Evolutionary conservation across 768 basidiomycete genomes (phyloP).

Genomic region (Paxillus rubicundulus): DNA sequence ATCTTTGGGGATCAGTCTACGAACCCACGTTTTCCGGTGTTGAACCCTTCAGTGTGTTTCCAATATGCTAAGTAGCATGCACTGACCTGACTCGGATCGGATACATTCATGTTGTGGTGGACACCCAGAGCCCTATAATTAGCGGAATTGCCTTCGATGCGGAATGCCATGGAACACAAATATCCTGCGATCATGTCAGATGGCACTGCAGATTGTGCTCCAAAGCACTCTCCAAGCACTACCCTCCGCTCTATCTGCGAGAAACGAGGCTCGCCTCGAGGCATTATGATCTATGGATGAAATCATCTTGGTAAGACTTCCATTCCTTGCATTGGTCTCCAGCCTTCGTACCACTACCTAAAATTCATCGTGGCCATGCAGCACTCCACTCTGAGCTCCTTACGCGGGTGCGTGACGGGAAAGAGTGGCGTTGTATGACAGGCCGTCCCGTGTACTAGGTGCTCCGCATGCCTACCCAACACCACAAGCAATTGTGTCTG

Average conservation of each 20-base stretch:
- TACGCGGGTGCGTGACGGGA: background rate
- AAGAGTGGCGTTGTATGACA: background rate
- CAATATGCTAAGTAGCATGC: too few relatives aligned
- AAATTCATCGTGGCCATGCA: conserved; percentile 1
- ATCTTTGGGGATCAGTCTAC: too few relatives aligned
- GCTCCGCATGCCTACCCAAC: background rate
- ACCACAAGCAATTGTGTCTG: conserved; percentile 1
- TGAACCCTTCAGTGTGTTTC: too few relatives aligned
- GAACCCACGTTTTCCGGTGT: background rate
- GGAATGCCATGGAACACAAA: background rate
- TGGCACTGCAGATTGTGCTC: conserved; percentile 11
- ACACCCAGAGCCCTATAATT: too few relatives aligned
- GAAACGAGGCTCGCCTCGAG: conserved; percentile 29
- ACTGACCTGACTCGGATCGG: too few relatives aligned
- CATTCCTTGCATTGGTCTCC: conserved; percentile 16
- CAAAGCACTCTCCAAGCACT: background rate
- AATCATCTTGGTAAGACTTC: conserved; percentile 2
- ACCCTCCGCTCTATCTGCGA: conserved; percentile 6
- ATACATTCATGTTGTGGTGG: too few relatives aligned
- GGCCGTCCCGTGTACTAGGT: background rate
- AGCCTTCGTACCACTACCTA: background rate
- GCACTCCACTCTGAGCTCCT: conserved; percentile 7
- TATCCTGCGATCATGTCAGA: conserved; percentile 4
- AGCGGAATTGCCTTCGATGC: too few relatives aligned
- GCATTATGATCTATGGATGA: conserved; percentile 15